Evolutionary conservation across 2,329 filamentous ascomycete species (phyloP).

Genomic region (Cryphonectria radicalis): DNA sequence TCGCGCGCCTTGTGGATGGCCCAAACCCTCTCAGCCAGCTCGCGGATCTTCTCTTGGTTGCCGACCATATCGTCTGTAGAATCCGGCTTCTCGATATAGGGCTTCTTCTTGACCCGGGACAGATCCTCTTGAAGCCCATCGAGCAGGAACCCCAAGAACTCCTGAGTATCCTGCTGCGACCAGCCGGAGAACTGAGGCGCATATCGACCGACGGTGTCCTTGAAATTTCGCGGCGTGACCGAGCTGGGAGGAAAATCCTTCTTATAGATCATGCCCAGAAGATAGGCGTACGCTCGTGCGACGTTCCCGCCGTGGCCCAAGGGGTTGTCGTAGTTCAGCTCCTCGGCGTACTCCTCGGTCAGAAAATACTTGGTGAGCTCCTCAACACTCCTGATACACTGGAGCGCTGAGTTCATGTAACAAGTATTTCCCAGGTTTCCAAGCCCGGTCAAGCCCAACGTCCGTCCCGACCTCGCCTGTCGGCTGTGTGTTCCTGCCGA

Average conservation of each 20-base stretch:
- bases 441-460: slow-evolving; percentile 78
- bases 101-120: slow-evolving; percentile 92
- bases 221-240: slow-evolving; percentile 80
- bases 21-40: slow-evolving; percentile 88
- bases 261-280: slow-evolving; percentile 80
- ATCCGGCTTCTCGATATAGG: slow-evolving; percentile 96
- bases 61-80: slow-evolving; percentile 95
- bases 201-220: slow-evolving; percentile 77
- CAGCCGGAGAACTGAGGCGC: slow-evolving; percentile 90
- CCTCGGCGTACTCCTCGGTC: slow-evolving; percentile 70
- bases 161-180: slow-evolving; percentile 95
- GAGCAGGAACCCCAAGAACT: slow-evolving; percentile 92
- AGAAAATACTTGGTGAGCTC: slow-evolving; percentile 94
- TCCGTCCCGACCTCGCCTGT: slow-evolving; percentile 70
- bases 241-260: slow-evolving; percentile 64
- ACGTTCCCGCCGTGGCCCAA: slow-evolving; percentile 85
- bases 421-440: slow-evolving; percentile 95
- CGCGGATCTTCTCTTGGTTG: slow-evolving; percentile 76
- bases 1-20: slow-evolving; percentile 90
- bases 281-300: slow-evolving; percentile 77
- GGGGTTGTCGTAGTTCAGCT: slow-evolving; percentile 85
- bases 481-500: slow-evolving; percentile 73
- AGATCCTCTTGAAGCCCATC: slow-evolving; percentile 95
- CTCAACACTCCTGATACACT: slow-evolving; percentile 91
- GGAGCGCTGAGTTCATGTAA: slow-evolving; percentile 98